Conservation (phyloP, 23 red algal species). For the Gracilaria caudata region DNA sequence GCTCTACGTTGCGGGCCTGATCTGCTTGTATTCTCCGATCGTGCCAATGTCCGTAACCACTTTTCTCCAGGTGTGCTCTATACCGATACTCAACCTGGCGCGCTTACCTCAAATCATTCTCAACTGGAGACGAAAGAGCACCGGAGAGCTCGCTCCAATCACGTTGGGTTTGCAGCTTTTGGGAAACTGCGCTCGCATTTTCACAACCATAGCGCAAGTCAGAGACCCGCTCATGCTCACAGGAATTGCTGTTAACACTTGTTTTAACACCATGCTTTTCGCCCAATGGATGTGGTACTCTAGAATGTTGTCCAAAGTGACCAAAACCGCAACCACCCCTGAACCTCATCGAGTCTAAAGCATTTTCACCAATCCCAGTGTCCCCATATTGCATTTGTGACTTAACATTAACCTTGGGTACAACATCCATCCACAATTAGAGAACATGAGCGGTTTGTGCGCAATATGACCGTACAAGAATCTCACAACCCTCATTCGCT, state of each 20-base stretch:
- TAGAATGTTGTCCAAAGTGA: not conserved
- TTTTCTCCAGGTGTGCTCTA: constrained; percentile 79
- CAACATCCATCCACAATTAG: too few species aligned
- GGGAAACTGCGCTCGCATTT: constrained; percentile 93
- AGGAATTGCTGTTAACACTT: constrained; percentile 43
- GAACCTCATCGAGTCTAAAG: constrained; percentile 8
- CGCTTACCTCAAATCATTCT: constrained; percentile 88
- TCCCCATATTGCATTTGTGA: not conserved
- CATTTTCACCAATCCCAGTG: constrained; percentile 6
- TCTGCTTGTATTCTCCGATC: constrained; percentile 21
- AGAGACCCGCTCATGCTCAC: constrained; percentile 77
- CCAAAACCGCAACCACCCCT: constrained; percentile 10
- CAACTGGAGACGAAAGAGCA: constrained; percentile 69
- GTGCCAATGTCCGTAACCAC: constrained; percentile 54
- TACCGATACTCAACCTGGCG: constrained; percentile 83
- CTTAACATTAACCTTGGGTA: too few species aligned
- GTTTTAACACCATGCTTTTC: constrained; percentile 65
- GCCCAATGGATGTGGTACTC: constrained; percentile 76
- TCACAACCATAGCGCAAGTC: constrained; percentile 93
- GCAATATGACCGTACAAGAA: too few species aligned
- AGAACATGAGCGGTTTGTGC: too few species aligned
- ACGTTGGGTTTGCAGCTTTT: constrained; percentile 86
- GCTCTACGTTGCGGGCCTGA: constrained; percentile 6
- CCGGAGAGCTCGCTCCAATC: constrained; percentile 85
- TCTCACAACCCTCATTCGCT: too few species aligned